phyloP scores from a whole-genome alignment of 2,329 filamentous ascomycete species.

The Sordariomycetes sp. region DNA sequence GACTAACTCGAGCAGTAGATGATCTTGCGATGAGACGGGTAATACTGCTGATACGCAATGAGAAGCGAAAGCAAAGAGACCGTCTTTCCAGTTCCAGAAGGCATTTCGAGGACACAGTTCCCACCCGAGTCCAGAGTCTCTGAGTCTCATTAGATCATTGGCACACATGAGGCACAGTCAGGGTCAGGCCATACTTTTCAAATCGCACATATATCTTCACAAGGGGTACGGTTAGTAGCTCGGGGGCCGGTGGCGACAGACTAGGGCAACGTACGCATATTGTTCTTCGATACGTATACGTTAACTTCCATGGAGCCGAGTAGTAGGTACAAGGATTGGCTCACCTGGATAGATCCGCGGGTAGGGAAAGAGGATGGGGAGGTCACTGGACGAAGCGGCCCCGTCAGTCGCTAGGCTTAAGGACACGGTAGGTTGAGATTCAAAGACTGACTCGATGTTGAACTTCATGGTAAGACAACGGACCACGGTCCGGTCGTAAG shows the following conservation, averaged over 20 bases:
- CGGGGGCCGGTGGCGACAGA: conserved; percentile 3
- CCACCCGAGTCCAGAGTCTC: conserved; percentile 83
- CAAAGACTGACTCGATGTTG: conserved; percentile 30
- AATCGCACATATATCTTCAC: conserved; percentile 38
- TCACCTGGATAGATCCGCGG: conserved; percentile 44
- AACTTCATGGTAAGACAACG: conserved; percentile 28
- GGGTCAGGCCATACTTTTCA: conserved; percentile 29
- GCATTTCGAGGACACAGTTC: conserved; percentile 97
- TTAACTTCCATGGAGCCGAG: conserved; percentile 44
- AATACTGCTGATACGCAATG: conserved; percentile 89
- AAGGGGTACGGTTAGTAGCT: not conserved
- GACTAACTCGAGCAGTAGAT: conserved; percentile 84
- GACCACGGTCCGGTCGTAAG: not conserved
- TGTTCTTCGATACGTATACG: conserved; percentile 32
- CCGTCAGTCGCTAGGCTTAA: not conserved
- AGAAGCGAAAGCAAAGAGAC: conserved; percentile 91
- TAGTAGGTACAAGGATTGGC: conserved; percentile 36
- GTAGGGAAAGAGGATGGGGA: conserved; percentile 44
- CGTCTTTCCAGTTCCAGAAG: conserved; percentile 95
- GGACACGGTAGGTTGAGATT: not conserved
- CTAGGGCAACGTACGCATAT: conserved; percentile 32
- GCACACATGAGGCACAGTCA: not conserved
- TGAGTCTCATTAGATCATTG: conserved; percentile 10
- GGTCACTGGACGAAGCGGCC: conserved; percentile 24
- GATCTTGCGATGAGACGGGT: conserved; percentile 85